Evolutionary conservation across 345 rosid genomes (phyloP).

Genomic region (Eucalyptus guilfoylei): DNA sequence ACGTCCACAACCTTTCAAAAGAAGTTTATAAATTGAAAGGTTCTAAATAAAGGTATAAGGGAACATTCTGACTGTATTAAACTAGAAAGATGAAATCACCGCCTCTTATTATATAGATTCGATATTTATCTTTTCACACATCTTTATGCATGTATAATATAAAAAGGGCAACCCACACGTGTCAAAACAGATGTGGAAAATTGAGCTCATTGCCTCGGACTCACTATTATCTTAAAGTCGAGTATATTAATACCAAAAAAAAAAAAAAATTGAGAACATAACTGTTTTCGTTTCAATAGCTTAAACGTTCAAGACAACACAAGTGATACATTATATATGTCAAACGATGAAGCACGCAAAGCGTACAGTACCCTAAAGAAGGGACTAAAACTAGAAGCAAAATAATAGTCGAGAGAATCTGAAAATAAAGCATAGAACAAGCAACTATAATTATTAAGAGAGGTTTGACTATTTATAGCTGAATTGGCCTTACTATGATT

Average conservation of each 20-base stretch:
- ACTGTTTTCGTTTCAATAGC: background rate
- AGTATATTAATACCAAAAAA: background rate
- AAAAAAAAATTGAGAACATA: background rate
- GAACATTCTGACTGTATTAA: too few relatives aligned
- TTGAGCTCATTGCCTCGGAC: background rate
- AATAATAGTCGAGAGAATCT: background rate
- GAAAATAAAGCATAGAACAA: background rate
- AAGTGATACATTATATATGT: background rate
- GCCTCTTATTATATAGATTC: too few relatives aligned
- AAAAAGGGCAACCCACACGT: background rate
- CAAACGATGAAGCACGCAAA: background rate
- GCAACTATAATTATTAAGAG: background rate
- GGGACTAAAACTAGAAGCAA: background rate
- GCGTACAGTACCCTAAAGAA: background rate
- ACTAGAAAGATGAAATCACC: too few relatives aligned
- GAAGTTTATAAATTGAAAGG: too few relatives aligned
- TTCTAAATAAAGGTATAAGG: too few relatives aligned
- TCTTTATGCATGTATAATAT: background rate
- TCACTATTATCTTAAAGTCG: background rate
- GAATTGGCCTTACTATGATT: background rate
- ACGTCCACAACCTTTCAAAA: too few relatives aligned
- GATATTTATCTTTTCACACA: accelerated
- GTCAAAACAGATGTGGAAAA: background rate
- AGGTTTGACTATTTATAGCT: background rate
- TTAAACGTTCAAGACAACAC: background rate